Evolutionary conservation across 306 rosid genomes (phyloP).

Genomic region (Pachyrhizus erosus): DNA sequence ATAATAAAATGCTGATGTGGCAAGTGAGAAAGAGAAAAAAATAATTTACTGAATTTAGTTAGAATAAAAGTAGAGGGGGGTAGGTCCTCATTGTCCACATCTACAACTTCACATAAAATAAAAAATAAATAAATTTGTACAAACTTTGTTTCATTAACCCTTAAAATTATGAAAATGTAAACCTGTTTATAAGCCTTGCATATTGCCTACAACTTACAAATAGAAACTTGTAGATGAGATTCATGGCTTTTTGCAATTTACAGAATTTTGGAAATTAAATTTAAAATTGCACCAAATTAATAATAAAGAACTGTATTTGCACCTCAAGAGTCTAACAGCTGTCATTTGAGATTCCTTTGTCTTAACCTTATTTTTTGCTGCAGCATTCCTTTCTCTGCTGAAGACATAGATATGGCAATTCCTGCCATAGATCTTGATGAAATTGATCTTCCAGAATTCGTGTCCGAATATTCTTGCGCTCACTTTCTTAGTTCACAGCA

Average conservation of each 20-base stretch:
- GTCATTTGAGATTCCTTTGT: not conserved
- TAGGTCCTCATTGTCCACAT: not conserved
- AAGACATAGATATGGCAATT: slow-evolving; percentile 90
- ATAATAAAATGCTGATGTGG: slow-evolving; percentile 15
- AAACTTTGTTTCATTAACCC: not conserved
- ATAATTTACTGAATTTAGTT: not conserved
- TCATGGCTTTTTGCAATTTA: not conserved
- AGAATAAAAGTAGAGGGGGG: not conserved
- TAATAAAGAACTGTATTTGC: not conserved
- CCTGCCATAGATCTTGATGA: slow-evolving; percentile 86
- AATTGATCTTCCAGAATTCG: slow-evolving; percentile 64
- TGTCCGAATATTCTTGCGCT: slow-evolving; percentile 74
- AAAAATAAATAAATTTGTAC: not conserved
- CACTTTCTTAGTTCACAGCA: slow-evolving; percentile 69
- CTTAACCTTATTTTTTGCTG: slow-evolving; percentile 41
- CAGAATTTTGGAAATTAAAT: not conserved
- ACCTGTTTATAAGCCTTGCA: not conserved
- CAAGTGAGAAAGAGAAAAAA: not conserved
- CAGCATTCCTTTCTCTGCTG: slow-evolving; percentile 98
- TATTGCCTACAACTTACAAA: not conserved
- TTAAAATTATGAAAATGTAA: not conserved
- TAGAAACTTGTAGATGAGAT: not conserved
- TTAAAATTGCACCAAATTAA: not conserved
- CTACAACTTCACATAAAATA: not conserved
- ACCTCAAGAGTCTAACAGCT: not conserved